These are phyloP conservation scores for Starmera caribaea DNA, from an alignment of 805 yeast species.

Conservation along the genomic window DNA sequence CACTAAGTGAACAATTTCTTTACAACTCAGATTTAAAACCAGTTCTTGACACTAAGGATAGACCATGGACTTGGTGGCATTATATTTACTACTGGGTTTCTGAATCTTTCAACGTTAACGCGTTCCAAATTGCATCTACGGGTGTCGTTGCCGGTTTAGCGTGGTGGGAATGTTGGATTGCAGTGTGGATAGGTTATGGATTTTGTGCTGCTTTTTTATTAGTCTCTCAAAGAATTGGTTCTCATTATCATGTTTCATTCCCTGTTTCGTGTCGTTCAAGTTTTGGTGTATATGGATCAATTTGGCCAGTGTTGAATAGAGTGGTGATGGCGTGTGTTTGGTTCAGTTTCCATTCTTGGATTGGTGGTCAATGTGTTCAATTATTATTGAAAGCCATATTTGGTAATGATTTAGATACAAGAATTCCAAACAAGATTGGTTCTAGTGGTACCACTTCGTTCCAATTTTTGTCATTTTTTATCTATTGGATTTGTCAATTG, in stretches of 20 bases:
- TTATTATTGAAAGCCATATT: slow-evolving; percentile 71
- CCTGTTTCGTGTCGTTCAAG: slow-evolving; percentile 76
- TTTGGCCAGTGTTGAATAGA: slow-evolving; percentile 85
- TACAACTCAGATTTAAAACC: slow-evolving; percentile 73
- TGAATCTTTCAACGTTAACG: slow-evolving; percentile 81
- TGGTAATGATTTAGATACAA: slow-evolving; percentile 50
- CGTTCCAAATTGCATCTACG: slow-evolving; percentile 87
- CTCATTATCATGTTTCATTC: slow-evolving; percentile 73
- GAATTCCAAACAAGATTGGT: slow-evolving; percentile 56
- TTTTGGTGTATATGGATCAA: slow-evolving; percentile 79
- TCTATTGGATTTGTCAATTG: slow-evolving; percentile 72
- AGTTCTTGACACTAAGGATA: slow-evolving; percentile 52
- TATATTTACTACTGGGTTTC: slow-evolving; percentile 80
- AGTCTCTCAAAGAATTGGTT: slow-evolving; percentile 66
- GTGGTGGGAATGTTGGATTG: slow-evolving; percentile 90
- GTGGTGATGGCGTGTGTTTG: slow-evolving; percentile 83
- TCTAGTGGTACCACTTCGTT: slow-evolving; percentile 60
- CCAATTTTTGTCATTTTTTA: slow-evolving; percentile 64
- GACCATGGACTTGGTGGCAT: slow-evolving; percentile 81
- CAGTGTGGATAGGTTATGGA: slow-evolving; percentile 79
- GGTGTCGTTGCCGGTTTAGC: slow-evolving; percentile 69
- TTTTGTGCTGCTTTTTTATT: slow-evolving; percentile 63
- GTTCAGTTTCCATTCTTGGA: slow-evolving; percentile 81
- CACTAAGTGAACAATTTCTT: slow-evolving; percentile 54
- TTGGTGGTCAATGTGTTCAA: slow-evolving; percentile 77